Evolutionary conservation across 345 rosid species (phyloP).

Genomic region (Euphorbia pulcherrima): DNA sequence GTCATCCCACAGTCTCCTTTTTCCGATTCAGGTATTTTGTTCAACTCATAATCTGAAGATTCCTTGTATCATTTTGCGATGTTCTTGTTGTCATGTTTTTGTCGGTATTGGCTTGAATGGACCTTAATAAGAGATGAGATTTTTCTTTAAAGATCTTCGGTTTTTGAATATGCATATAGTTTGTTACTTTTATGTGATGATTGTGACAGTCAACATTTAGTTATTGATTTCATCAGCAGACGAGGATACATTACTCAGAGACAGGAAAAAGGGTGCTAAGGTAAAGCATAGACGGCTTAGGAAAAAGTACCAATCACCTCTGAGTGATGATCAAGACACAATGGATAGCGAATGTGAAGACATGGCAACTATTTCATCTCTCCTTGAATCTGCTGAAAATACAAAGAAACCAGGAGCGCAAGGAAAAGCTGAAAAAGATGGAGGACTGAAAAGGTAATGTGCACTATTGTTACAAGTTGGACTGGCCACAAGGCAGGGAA

Average conservation of each 20-base stretch:
- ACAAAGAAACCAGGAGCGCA: conserved; percentile 16
- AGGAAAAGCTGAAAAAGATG: conserved; percentile 10
- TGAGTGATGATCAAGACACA: conserved; percentile 42
- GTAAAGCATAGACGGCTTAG: conserved; percentile 34
- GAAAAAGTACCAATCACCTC: conserved; percentile 42
- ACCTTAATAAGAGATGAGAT: too few relatives aligned
- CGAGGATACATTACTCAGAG: conserved; percentile 26
- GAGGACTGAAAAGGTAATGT: conserved; percentile 27
- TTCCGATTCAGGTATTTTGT: conserved; percentile 35
- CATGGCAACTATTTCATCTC: conserved; percentile 21
- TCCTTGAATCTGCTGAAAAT: conserved; percentile 22
- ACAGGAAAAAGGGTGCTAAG: conserved; percentile 24
- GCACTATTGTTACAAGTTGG: too few relatives aligned
- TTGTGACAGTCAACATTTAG: too few relatives aligned
- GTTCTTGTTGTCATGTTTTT: background rate
- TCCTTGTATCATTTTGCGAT: background rate
- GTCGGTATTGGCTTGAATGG: background rate
- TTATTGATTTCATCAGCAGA: conserved; percentile 5
- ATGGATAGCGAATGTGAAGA: conserved; percentile 34
- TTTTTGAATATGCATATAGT: background rate
- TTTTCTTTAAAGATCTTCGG: background rate
- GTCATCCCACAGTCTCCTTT: conserved; percentile 28
- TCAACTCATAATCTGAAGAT: background rate
- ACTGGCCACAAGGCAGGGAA: background rate
- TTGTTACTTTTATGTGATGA: background rate